Evolutionary conservation across 2,329 filamentous ascomycete species (phyloP), one percentile per base, ranked within the genome.

Genomic region (Aspergillus quadrilineatus): DNA sequence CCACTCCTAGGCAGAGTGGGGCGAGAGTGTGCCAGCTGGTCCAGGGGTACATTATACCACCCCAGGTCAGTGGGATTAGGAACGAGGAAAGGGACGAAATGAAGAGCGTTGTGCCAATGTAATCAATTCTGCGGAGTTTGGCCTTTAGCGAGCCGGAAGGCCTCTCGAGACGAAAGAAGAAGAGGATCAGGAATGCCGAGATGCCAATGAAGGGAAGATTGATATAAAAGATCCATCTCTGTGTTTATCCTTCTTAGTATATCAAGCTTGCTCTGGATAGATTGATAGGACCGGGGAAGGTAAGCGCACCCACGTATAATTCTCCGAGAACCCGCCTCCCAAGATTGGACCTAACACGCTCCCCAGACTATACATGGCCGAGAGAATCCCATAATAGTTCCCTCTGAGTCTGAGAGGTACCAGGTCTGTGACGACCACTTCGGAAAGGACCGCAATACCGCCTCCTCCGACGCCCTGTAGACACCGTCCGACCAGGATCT

Each of bases 381-480:
- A 56, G 1, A 73, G 29, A 6, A 66, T 55, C 1, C 62, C 65
- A 26, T 67, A 54, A 22, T 65, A 71, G 5, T 65, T 66, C 1
- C 63, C 65, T 28, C 68, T 55, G 10, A 70, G 61, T n/a, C 69
- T 57, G 14, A 80, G 63, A 10, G 77, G 76, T 0, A 80, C 74
- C 34, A 80, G 66, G 56, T 81, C 78, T 3, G 75, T 75, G 1
- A 79, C 68, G 1, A 80, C 67, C n/a, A 81, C 72, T 45, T 77
- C 75, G 0, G 70, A 71, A 42, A 80, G 62, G 4, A 71, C 58
- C 9, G 59, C 60, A 60, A 79, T 73, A 0, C 80, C 80, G 0
- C 77, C 79, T 1, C 70, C 75, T 0, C 80, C 81, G 3, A 81
- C 62, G 0, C 85, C 85, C 53, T 86, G 83, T 0, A 87, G 66